Conservation (phyloP, 345 rosid species). For the Gossypium rotundifolium region DNA sequence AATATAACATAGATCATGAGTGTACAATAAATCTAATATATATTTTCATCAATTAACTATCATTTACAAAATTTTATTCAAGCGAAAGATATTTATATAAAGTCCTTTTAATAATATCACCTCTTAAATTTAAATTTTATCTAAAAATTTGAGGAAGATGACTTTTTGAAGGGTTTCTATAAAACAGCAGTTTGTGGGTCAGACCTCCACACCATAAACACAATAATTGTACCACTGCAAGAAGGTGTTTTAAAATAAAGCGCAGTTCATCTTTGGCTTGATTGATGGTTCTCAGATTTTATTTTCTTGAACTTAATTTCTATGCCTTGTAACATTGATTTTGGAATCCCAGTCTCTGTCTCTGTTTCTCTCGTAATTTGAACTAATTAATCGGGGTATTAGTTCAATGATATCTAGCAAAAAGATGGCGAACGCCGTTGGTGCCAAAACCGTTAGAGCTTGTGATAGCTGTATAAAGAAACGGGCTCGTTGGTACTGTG, state of each 20-base stretch:
- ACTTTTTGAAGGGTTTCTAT: not conserved
- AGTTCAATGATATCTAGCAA: slow-evolving; percentile 35
- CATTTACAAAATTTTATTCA: no score
- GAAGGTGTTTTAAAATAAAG: not conserved
- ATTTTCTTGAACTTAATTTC: slow-evolving; percentile 4
- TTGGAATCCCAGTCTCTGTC: not conserved
- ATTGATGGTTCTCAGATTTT: not conserved
- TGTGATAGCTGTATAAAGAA: slow-evolving; percentile 75
- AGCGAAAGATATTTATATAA: no score
- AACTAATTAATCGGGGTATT: not conserved
- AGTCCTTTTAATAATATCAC: accelerated
- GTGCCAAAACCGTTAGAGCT: slow-evolving; percentile 80
- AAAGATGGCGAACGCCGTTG: slow-evolving; percentile 53
- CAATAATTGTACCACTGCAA: slow-evolving; percentile 10
- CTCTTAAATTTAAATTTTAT: no score
- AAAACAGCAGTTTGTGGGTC: slow-evolving; percentile 30
- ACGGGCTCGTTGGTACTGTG: slow-evolving; percentile 90
- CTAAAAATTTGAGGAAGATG: no score
- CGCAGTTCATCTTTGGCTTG: not conserved
- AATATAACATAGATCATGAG: no score
- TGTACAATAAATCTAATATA: no score
- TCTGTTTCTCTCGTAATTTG: not conserved
- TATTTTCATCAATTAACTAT: no score
- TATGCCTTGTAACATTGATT: not conserved
- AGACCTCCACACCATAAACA: not conserved